Evolutionary conservation across 208 protist genomes (phyloP).

Genomic region (Borovskyia barvae): DNA sequence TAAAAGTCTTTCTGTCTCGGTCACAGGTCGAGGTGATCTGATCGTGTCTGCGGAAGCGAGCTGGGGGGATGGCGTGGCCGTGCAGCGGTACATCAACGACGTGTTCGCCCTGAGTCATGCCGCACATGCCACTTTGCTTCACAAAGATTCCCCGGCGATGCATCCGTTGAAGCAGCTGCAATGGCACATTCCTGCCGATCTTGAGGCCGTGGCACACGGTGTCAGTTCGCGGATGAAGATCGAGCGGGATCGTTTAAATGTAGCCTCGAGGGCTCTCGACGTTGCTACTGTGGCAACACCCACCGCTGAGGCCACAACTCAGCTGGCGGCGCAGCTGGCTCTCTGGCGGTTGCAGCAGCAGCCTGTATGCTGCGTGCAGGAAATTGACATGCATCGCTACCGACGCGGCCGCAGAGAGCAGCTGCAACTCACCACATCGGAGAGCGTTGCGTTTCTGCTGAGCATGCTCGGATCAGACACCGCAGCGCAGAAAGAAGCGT

Average conservation of each 20-base stretch:
- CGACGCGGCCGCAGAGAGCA: constrained; percentile 63
- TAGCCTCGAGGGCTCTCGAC: constrained; percentile 36
- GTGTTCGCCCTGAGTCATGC: constrained; percentile 59
- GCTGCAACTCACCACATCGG: constrained; percentile 45
- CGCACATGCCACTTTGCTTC: constrained; percentile 19
- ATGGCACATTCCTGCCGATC: constrained; percentile 47
- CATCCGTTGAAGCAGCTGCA: constrained; percentile 40
- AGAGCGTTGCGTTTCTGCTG: constrained; percentile 55
- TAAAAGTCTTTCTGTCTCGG: constrained; percentile 83
- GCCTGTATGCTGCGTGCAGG: constrained; percentile 52
- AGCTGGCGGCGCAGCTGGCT: constrained; percentile 47
- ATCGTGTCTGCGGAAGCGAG: constrained; percentile 74
- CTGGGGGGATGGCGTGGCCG: constrained; percentile 68
- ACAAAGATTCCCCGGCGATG: constrained; percentile 23
- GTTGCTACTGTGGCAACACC: not conserved
- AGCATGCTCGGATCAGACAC: constrained; percentile 22
- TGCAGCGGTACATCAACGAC: constrained; percentile 69
- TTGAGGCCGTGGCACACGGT: constrained; percentile 28
- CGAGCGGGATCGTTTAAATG: constrained; percentile 50
- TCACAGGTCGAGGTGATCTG: constrained; percentile 48
- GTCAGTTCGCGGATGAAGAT: constrained; percentile 27
- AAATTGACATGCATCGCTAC: constrained; percentile 55
- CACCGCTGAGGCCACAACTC: constrained; percentile 11
- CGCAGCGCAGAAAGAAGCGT: not conserved
- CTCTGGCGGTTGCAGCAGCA: constrained; percentile 73